Evolutionary conservation across 805 yeast species (phyloP).

Genomic region (Diddensiella caesifluorescens): DNA sequence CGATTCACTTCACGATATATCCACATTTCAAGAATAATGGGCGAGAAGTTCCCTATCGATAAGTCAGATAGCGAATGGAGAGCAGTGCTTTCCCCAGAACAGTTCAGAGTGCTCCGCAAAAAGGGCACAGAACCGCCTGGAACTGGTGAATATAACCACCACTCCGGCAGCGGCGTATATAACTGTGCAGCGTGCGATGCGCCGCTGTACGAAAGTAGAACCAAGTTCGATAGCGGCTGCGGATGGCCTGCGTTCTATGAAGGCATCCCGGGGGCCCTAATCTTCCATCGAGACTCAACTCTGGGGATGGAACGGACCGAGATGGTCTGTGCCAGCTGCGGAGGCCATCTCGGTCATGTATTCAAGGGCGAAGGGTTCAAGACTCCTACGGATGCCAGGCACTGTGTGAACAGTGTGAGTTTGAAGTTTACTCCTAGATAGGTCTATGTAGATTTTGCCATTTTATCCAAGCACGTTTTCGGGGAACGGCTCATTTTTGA

Average conservation of each 20-base stretch:
- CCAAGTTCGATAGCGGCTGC: conserved; percentile 87
- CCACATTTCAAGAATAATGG: too few species aligned
- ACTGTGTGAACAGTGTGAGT: conserved; percentile 86
- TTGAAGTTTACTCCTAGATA: conserved; percentile 48
- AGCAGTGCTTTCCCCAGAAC: conserved; percentile 68
- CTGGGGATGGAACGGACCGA: conserved; percentile 83
- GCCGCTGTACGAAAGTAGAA: conserved; percentile 70
- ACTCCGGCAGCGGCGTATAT: conserved; percentile 57
- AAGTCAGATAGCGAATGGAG: conserved; percentile 65
- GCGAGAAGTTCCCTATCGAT: conserved; percentile 16
- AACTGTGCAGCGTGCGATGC: conserved; percentile 79
- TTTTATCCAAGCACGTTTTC: conserved; percentile 15
- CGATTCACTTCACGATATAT: too few species aligned
- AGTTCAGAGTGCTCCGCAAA: conserved; percentile 70
- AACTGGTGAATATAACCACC: conserved; percentile 54
- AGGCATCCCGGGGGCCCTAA: conserved; percentile 77
- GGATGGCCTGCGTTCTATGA: conserved; percentile 99
- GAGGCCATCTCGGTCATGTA: conserved; percentile 93
- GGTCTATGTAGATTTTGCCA: not conserved
- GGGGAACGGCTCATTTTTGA: conserved; percentile 39
- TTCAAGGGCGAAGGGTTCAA: conserved; percentile 90
- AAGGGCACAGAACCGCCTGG: conserved; percentile 67
- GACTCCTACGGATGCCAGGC: conserved; percentile 86
- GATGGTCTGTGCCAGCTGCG: conserved; percentile 83
- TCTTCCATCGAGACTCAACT: conserved; percentile 51